Conservation (phyloP, 441 rosid species). For the Cnidoscolus chayamansa region DNA sequence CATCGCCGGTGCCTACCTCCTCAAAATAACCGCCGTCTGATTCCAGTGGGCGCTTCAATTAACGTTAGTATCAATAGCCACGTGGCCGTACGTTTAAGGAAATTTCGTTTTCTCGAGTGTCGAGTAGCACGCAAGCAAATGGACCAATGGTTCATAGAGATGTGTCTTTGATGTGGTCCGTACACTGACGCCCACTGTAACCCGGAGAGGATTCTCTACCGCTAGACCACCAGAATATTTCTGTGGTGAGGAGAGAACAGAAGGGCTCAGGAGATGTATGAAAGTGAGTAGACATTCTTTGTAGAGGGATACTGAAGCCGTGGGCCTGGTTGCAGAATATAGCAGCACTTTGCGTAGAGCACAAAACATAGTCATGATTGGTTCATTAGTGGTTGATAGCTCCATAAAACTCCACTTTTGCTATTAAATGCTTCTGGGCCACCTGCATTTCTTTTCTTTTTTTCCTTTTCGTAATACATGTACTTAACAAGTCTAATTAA, state of each 20-base stretch:
- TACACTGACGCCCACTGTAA: not conserved
- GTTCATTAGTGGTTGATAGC: slow-evolving; percentile 35
- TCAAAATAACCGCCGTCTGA: slow-evolving; percentile 36
- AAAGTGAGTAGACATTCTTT: slow-evolving; percentile 36
- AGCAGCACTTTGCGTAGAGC: not conserved
- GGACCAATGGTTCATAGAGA: slow-evolving; percentile 7
- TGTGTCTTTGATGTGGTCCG: not conserved
- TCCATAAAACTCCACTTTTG: slow-evolving; percentile 29
- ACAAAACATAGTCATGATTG: slow-evolving; percentile 30
- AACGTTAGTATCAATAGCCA: slow-evolving; percentile 18
- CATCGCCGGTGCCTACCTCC: slow-evolving; percentile 28
- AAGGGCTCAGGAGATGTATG: slow-evolving; percentile 21
- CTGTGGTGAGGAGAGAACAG: not conserved
- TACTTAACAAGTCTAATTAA: not conserved
- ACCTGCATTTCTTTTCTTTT: not conserved
- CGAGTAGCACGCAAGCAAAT: slow-evolving; percentile 12
- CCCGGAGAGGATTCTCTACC: not conserved
- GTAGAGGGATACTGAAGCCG: slow-evolving; percentile 8
- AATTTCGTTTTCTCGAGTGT: not conserved
- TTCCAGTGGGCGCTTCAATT: slow-evolving; percentile 24
- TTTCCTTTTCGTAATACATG: not conserved
- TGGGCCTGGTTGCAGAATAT: slow-evolving; percentile 21
- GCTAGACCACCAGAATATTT: not conserved
- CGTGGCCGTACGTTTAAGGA: slow-evolving; percentile 24
- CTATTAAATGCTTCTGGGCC: slow-evolving; percentile 28